These are phyloP conservation scores for Mycena leptocephala DNA, from an alignment of 768 basidiomycete species.

Conservation along the genomic window DNA sequence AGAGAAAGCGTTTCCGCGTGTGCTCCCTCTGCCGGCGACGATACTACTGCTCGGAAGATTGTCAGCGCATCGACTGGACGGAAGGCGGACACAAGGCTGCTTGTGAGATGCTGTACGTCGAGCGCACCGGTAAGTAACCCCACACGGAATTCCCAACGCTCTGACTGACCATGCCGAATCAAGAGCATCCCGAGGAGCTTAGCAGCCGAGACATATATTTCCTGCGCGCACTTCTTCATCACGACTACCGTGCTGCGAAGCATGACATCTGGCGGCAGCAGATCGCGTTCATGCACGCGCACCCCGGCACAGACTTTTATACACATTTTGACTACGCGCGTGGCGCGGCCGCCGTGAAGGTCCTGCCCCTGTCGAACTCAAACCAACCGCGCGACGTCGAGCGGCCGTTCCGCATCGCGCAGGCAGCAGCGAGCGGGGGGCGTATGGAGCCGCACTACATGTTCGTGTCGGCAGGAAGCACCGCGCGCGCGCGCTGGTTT, in stretches of 20 bases:
- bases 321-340: slow-evolving; percentile 7
- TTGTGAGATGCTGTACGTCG: neutral
- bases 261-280: neutral
- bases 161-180: neutral
- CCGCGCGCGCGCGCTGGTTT: neutral
- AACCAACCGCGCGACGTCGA: neutral
- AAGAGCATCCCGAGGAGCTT: slow-evolving; percentile 1
- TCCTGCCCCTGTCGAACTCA: neutral
- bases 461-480: neutral
- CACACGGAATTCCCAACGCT: neutral
- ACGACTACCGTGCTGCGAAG: neutral
- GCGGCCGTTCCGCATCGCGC: neutral
- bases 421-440: slow-evolving; percentile 6
- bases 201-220: neutral
- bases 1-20: neutral
- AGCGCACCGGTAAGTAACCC: neutral
- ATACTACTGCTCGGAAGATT: slow-evolving; percentile 8
- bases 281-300: neutral
- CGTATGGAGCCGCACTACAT: slow-evolving; percentile 2
- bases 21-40: slow-evolving; percentile 1
- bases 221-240: slow-evolving; percentile 2
- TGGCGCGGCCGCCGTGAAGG: neutral
- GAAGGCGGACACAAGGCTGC: neutral
- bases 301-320: neutral
- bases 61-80: slow-evolving; percentile 5